Evolutionary conservation across 495 filamentous ascomycete species (phyloP), one percentile per base, ranked within the genome.

Genomic region (Penicillium longicatenatum): DNA sequence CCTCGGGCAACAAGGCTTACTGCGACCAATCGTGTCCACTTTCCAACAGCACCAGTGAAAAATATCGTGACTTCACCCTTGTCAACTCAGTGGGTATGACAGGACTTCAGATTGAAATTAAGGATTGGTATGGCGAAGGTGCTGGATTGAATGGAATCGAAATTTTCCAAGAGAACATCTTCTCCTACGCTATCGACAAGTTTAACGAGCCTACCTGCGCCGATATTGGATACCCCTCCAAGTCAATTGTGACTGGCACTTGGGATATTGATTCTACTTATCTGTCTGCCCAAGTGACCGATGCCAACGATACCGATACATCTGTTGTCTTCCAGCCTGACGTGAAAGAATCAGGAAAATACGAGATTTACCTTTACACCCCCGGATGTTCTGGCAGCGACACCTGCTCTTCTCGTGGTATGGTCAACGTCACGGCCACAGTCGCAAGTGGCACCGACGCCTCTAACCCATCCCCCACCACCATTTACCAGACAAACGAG

Each of bases 201-300:
- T 93, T 93, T 75, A 98, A 99, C 69, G 91, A 96, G 71, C 91
- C 94, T 1, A 76, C 82, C 4, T 98, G 94, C 65, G 85, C 86
- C 20, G 85, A 82, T 24, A 82, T 85, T 17, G 71, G 80, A 37
- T 84, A 79, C 35, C 84, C 82, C 5, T 90, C 92, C 1, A 81
- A 65, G 33, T 82, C 91, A 3, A 89, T 82, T 1, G 59, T 65
- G 0, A 89, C 84, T 11, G 94, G 94, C 10, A 79, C 87, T 9
- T 98, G 94, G 94, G 72, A 62, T 10, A 75, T 83, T 62, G 79
- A 79, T 31, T 88, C 90, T 7, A 77, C 90, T 6, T 97, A 96
- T 66, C 75, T 97, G 53, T 87, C 85, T 6, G 86, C 89, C 3
- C 70, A 80, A 47, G 76, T 96, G 21, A 73, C 79, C 9, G 72